Base-by-base conservation (phyloP, 371 early-diverging fungal species). In the Gilbertella persicaria region DNA sequence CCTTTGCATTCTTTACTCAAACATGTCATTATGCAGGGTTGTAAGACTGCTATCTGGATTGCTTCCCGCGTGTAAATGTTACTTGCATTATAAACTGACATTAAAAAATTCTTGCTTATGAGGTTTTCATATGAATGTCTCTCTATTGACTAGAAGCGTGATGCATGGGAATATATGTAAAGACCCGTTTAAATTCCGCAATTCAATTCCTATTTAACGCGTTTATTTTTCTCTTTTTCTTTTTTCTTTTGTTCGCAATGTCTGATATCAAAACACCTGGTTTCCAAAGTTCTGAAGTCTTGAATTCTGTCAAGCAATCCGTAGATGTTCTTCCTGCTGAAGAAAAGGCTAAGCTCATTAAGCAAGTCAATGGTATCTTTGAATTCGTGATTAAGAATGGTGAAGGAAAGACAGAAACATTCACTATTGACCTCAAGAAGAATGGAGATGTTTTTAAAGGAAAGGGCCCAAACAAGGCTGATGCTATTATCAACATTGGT, bases 31-130 rank as follows among this genome's bases (percentile, higher is more conserved):
- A 82, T 84, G 69, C 79, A 80, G 53, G 95, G 95, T 0, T 95
- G 95, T 60, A 85, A 87, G 43, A 71, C 80, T 0, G 95, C 94
- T 17, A 95, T 95, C 51, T 90, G 88, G 89, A 76, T 94, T 9
- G 77, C 77, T 29, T 66, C 66, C 8, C 71, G 71, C 17, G 73
- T 75, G 25, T 75, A 67, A 64, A n/a, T n/a, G n/a, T n/a, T n/a
- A n/a, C n/a, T n/a, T n/a, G n/a, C n/a, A n/a, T n/a, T n/a, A n/a
- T n/a, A n/a, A n/a, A n/a, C n/a, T n/a, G n/a, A n/a, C n/a, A n/a
- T n/a, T n/a, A n/a, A n/a, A n/a, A n/a, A n/a, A n/a, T n/a, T n/a
- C n/a, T n/a, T n/a, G n/a, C n/a, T n/a, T n/a, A n/a, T n/a, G n/a
- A n/a, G n/a, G n/a, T n/a, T n/a, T n/a, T n/a, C n/a, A n/a, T n/a